Conservation (phyloP, 257 asterid species). For the Forsythia viridissima region DNA sequence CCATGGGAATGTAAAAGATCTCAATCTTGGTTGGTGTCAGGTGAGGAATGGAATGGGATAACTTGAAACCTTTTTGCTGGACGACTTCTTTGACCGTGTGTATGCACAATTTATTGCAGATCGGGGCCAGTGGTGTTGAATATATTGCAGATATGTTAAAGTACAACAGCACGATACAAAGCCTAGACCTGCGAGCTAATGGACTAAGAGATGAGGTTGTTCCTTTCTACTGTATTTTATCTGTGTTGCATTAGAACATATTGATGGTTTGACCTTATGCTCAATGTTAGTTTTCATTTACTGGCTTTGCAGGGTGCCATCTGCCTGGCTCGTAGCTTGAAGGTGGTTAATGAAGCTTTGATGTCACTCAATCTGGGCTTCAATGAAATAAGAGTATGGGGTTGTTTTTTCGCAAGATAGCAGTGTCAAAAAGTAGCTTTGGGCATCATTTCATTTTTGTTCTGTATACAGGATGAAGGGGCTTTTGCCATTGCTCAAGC, state of each 20-base stretch:
- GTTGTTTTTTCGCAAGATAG: not conserved
- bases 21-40: constrained; percentile 99
- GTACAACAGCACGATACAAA: constrained; percentile 77
- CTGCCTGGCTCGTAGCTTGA: constrained; percentile 89
- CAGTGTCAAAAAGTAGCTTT: not conserved
- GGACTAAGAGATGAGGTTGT: constrained; percentile 93
- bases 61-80: not conserved
- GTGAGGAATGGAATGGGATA: constrained; percentile 35
- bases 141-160: constrained; percentile 85
- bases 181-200: constrained; percentile 85
- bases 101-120: constrained; percentile 41
- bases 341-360: constrained; percentile 85
- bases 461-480: constrained; percentile 75
- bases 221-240: not conserved
- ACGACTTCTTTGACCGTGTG: constrained; percentile 24
- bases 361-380: constrained; percentile 85
- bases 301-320: constrained; percentile 67
- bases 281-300: constrained; percentile 1
- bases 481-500: constrained; percentile 94
- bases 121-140: constrained; percentile 84
- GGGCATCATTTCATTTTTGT: constrained; percentile 7
- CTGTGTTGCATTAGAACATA: not conserved
- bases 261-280: constrained; percentile 3
- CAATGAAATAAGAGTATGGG: constrained; percentile 86
- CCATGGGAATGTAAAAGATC: constrained; percentile 73